A percentile compares a stretch with the other conserved stretches of the same genome.
phyloP scores from a whole-genome alignment of 257 asterid genomes.

The Penstemon barbatus region DNA sequence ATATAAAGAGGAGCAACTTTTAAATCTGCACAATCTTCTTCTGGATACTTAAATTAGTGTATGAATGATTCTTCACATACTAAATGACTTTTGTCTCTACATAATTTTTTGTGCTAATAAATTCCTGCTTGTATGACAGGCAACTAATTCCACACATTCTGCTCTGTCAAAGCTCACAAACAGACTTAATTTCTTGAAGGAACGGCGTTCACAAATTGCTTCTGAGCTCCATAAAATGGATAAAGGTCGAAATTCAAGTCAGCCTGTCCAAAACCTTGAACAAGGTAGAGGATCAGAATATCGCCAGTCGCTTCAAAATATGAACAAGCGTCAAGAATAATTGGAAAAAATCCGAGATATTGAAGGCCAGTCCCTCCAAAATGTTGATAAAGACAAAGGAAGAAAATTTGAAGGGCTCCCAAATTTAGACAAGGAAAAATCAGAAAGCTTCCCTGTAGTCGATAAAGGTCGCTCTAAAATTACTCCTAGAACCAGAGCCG shows the following conservation, averaged over 20 bases:
- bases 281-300: conserved; percentile 40
- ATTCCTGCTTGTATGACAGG: conserved; percentile 53
- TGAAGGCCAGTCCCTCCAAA: conserved; percentile 25
- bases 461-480: conserved; percentile 48
- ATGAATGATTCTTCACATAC: no score
- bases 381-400: conserved; percentile 42
- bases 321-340: neutral
- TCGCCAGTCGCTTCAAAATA: conserved; percentile 31
- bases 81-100: no score
- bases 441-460: conserved; percentile 54
- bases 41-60: no score
- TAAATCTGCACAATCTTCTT: no score
- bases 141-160: conserved; percentile 59
- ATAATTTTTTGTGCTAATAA: neutral
- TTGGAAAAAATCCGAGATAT: conserved; percentile 16
- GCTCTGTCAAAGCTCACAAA: conserved; percentile 85
- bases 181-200: conserved; percentile 92
- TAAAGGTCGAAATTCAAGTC: conserved; percentile 43
- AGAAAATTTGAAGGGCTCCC: conserved; percentile 41
- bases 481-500: conserved; percentile 46
- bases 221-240: conserved; percentile 66
- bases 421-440: conserved; percentile 55
- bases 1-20: neutral
- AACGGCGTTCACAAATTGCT: conserved; percentile 73
- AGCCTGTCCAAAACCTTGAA: conserved; percentile 28